Base-by-base conservation (phyloP, 495 filamentous ascomycete species). In the Penicillium lagena region DNA sequence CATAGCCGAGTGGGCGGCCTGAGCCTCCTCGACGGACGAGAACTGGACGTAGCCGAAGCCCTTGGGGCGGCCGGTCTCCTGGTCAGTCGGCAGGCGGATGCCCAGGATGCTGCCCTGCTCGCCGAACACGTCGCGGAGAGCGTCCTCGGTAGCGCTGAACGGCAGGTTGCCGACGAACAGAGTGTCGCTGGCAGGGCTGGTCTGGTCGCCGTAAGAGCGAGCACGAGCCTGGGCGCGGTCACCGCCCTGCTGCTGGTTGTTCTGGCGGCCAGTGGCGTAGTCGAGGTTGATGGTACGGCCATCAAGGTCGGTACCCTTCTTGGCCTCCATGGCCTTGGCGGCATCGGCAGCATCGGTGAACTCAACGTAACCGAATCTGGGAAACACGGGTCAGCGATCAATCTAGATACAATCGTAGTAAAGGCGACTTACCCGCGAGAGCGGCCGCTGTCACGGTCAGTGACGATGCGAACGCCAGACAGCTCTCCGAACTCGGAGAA, bases 31-130 rank as follows among this genome's bases (percentile, higher is more conserved):
- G 40, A 95, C 68, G 10, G 83, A 87, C 34, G 68, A 65, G 74
- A 87, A 95, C 55, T 84, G 82, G 40, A 98, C 84, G 64, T 98
- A 98, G 38, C 87, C 94, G 63, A 94, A 97, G 42, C 93, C 93
- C 80, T 97, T 96, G 62, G 80, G 85, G 43, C 82, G 80, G 38
- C 91, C 93, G 47, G 82, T 79, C 29, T 95, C 89, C 75, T 68
- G 75, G 58, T 97, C 88, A 45, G 91, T 97, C 35, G 94, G 94
- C 40, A 98, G 82, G 55, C 89, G 81, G 47, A 96, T 81, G 54
- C 85, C 83, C 47, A 80, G 72, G 62, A 97, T 80, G 52, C 63
- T 69, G 49, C 80, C 81, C 56, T 83, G 77, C 46, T 78, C 73
- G 50, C 80, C 78, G 70, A 96, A 97, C 62, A 82, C 77, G 45